phyloP scores from a whole-genome alignment of 148 eudicot genomes.

The Camellia japonica region DNA sequence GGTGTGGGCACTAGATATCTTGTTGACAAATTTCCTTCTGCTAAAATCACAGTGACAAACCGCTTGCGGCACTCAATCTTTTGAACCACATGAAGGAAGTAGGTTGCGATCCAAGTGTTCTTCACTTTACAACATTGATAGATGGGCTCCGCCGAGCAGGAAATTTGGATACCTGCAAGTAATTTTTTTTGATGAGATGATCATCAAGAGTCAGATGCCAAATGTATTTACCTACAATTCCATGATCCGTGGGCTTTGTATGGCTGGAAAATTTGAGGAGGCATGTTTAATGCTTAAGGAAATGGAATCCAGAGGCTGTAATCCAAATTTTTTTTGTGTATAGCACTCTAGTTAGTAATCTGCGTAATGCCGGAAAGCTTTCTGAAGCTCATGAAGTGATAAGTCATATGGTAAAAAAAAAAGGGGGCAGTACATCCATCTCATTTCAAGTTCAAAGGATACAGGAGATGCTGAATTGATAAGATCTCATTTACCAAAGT shows the following conservation, averaged over 20 bases:
- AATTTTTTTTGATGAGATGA: constrained; percentile 70
- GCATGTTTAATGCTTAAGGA: constrained; percentile 72
- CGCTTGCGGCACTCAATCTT: constrained; percentile 63
- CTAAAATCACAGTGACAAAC: constrained; percentile 72
- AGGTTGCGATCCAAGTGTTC: constrained; percentile 58
- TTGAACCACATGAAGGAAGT: constrained; percentile 80
- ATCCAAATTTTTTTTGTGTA: constrained; percentile 74
- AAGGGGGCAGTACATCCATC: constrained; percentile 70
- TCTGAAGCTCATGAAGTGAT: constrained; percentile 64
- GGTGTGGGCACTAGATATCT: constrained; percentile 85
- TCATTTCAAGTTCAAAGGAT: constrained; percentile 48
- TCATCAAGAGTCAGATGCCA: constrained; percentile 61
- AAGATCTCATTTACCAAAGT: too few relatives aligned
- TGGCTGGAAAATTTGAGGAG: constrained; percentile 54
- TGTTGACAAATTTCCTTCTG: constrained; percentile 73
- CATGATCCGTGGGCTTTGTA: constrained; percentile 83
- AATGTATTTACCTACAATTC: constrained; percentile 83
- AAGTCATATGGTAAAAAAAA: constrained; percentile 67
- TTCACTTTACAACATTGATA: constrained; percentile 82
- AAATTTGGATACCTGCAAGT: constrained; percentile 71
- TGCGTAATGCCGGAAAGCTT: constrained; percentile 62
- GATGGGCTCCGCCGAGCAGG: constrained; percentile 91
- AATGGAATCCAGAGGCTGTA: constrained; percentile 75
- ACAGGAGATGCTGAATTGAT: constrained; percentile 44
- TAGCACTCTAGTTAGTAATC: constrained; percentile 58